Percentiles rank a stretch among this genome's conserved stretches.
Conservation (phyloP, 2,329 filamentous ascomycete species). For the Endoconidiophora laricicola region DNA sequence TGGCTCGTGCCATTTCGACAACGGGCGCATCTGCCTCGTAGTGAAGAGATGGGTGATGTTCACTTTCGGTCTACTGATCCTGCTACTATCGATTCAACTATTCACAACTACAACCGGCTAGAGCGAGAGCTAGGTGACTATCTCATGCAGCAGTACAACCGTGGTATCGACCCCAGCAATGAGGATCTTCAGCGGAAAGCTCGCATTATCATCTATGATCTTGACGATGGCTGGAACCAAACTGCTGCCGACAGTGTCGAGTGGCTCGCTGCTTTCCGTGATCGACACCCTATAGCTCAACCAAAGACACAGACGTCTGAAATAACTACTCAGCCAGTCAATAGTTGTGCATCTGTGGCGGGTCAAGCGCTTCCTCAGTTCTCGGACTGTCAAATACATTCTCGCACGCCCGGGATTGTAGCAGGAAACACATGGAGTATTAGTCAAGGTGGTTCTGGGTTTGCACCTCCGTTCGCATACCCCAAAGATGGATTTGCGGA, state of each 20-base stretch:
- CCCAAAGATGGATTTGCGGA: conserved; percentile 20
- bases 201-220: conserved; percentile 44
- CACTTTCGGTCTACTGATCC: conserved; percentile 34
- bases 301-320: neutral
- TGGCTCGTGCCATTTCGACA: conserved; percentile 41
- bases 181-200: conserved; percentile 39
- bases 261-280: conserved; percentile 37
- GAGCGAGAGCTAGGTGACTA: conserved; percentile 40
- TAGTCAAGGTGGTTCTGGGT: conserved; percentile 35
- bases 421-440: conserved; percentile 29
- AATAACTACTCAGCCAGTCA: neutral
- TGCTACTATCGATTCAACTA: conserved; percentile 39
- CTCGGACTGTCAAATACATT: neutral
- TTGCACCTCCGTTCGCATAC: conserved; percentile 36
- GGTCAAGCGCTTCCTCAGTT: too few relatives aligned
- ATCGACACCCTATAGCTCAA: conserved; percentile 22
- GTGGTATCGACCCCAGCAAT: conserved; percentile 34
- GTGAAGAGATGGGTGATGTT: conserved; percentile 34
- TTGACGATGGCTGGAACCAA: conserved; percentile 47
- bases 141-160: conserved; percentile 26
- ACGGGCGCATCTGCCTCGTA: conserved; percentile 39
- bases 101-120: conserved; percentile 40
- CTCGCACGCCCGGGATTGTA: conserved; percentile 22
- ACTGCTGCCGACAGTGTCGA: conserved; percentile 39
- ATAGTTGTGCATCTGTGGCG: neutral